Base-by-base conservation (phyloP, 768 basidiomycete species). In the Amanita thiersii region DNA sequence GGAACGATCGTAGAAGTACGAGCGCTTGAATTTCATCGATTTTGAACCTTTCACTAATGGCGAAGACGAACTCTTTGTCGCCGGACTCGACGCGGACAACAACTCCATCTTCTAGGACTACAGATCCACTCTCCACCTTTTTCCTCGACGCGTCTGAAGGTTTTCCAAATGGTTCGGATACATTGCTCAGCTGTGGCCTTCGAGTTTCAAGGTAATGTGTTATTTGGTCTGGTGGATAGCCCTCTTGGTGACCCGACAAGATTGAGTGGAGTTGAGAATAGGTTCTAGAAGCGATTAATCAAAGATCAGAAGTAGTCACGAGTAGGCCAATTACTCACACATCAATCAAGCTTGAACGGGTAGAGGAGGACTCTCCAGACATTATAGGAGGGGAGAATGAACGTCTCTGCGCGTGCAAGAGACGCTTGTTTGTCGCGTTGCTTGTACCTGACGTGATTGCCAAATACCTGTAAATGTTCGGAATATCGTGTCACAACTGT, bases 21-120 rank as follows among this genome's bases (percentile, higher is more conserved):
- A 85, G 68, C 0, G 88, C 80, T n/a, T 83, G 77, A 1, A 90
- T 66, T 52, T 93, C 77, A 61, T 93, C 88, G 17, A 94, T 78
- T 20, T 75, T 66, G 56, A 89, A 81, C 45, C 70, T 70, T 31
- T 69, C 57, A 61, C 89, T 87, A 50, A 96, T 74, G 36, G 82
- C 78, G 46, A 74, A 63, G 37, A 82, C 70, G 48, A 78, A 77
- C 42, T 81, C 75, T 55, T 83, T 82, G 62, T 84, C 78, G 26
- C 72, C 72, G 28, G 80, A 72, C 48, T 84, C 82, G 26, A 89
- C 70, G 44, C 68, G 69, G 17, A 85, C 49, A 21, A 64, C 64
- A 15, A 79, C 70, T 3, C 77, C 81, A 54, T 87, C 83, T 9
- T 69, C 60, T n/a, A 93, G 64, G 2, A 70, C 75, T 43, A 89